Conservation (phyloP, 208 protist genomes). For the Leishmania lainsoni region DNA sequence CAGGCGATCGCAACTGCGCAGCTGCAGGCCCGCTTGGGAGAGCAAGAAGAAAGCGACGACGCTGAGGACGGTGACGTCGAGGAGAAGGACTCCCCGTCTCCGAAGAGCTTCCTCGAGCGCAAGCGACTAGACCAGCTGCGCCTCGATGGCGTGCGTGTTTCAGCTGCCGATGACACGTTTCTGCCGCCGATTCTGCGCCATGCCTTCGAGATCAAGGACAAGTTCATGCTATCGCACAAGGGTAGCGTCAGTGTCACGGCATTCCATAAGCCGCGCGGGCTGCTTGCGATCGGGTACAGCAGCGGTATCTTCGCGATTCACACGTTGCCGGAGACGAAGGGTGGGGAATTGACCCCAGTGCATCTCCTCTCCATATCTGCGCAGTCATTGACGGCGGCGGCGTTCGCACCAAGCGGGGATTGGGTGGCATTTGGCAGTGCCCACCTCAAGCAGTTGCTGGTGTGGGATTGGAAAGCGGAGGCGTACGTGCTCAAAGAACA, state of each 20-base stretch:
- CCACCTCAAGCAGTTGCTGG: constrained; percentile 90
- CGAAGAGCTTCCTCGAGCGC: constrained; percentile 82
- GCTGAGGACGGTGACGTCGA: constrained; percentile 41
- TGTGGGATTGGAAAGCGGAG: constrained; percentile 95
- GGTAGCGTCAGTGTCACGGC: constrained; percentile 78
- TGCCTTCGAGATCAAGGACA: constrained; percentile 83
- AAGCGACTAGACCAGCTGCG: constrained; percentile 74
- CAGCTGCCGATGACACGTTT: constrained; percentile 66
- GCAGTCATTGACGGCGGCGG: constrained; percentile 86
- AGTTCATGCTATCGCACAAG: constrained; percentile 90
- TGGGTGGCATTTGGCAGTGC: constrained; percentile 90
- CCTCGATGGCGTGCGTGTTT: constrained; percentile 81
- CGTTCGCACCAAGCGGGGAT: constrained; percentile 81
- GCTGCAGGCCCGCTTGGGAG: constrained; percentile 52
- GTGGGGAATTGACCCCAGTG: constrained; percentile 57
- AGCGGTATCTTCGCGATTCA: constrained; percentile 93
- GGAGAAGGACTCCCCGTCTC: constrained; percentile 46
- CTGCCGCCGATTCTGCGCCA: constrained; percentile 76
- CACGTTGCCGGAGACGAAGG: constrained; percentile 39
- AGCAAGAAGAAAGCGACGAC: constrained; percentile 31
- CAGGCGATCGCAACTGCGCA: constrained; percentile 77
- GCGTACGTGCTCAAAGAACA: constrained; percentile 94
- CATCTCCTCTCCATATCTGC: constrained; percentile 93
- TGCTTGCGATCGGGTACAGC: constrained; percentile 90
- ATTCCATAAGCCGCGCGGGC: constrained; percentile 75